A percentile compares a stretch with the other conserved stretches of the same genome.
Evolutionary conservation across 805 yeast species (phyloP).

Genomic region (Jamesozyma rosinii): DNA sequence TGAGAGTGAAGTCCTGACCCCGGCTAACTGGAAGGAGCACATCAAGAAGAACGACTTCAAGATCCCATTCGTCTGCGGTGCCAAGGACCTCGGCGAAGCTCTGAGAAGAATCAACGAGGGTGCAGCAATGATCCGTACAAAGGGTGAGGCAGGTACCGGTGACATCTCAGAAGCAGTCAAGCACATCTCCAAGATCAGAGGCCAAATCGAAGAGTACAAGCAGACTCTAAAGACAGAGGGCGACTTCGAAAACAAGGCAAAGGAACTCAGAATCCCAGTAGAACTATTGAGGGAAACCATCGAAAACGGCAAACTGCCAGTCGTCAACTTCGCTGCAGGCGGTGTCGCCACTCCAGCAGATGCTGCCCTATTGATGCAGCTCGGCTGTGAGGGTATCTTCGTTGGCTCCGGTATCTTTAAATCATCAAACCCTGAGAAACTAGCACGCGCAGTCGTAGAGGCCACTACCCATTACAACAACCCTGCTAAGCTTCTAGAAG

Average conservation of each 20-base stretch:
- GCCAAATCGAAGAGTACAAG: slow-evolving; percentile 36
- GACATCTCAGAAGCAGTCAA: slow-evolving; percentile 75
- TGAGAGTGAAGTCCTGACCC: slow-evolving; percentile 77
- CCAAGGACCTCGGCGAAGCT: slow-evolving; percentile 74
- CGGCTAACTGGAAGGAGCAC: slow-evolving; percentile 64
- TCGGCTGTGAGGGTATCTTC: slow-evolving; percentile 72
- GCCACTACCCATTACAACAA: slow-evolving; percentile 68
- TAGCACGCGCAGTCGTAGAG: slow-evolving; percentile 68
- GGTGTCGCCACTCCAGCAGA: slow-evolving; percentile 85
- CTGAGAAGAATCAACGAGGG: slow-evolving; percentile 71
- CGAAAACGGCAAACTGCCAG: slow-evolving; percentile 57
- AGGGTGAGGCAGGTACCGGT: slow-evolving; percentile 88
- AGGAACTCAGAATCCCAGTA: slow-evolving; percentile 49
- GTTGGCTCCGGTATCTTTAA: slow-evolving; percentile 75
- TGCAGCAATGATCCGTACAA: slow-evolving; percentile 80
- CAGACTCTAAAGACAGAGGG: slow-evolving; percentile 36
- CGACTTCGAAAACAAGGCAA: slow-evolving; percentile 44
- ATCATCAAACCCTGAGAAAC: slow-evolving; percentile 58
- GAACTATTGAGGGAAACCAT: slow-evolving; percentile 38
- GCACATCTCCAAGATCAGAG: slow-evolving; percentile 55
- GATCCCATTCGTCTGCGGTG: slow-evolving; percentile 79
- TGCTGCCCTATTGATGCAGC: slow-evolving; percentile 75
- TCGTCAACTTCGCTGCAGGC: slow-evolving; percentile 81
- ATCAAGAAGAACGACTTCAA: slow-evolving; percentile 50
- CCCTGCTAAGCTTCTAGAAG: slow-evolving; percentile 50